These are phyloP conservation scores for Acanthamoeba triangularis DNA, from an alignment of 208 protist genomes.

Conservation along the genomic window DNA sequence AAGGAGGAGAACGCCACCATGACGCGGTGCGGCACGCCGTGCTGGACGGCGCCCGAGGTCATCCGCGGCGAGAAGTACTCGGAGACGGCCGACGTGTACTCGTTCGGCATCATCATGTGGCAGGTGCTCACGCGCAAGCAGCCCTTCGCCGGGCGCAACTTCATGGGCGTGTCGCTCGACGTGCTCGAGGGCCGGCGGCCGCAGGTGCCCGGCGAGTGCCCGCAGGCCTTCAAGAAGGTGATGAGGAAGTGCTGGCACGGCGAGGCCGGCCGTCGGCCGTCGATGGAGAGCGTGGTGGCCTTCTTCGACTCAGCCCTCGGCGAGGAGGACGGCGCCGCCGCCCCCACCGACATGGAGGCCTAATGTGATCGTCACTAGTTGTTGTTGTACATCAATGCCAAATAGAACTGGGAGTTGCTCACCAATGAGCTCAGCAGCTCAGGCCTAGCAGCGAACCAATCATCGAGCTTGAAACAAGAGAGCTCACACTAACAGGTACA, in stretches of 20 bases:
- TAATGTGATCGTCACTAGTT: not conserved
- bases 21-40: not conserved
- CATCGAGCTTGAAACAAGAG: too few relatives aligned
- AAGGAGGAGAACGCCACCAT: conserved; percentile 12
- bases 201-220: not conserved
- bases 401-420: too few relatives aligned
- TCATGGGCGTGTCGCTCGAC: conserved; percentile 30
- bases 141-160: conserved; percentile 4
- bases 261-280: not conserved
- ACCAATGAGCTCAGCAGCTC: too few relatives aligned
- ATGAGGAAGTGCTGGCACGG: not conserved
- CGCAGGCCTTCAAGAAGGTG: not conserved
- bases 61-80: conserved; percentile 12
- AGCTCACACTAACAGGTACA: not conserved
- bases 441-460: too few relatives aligned
- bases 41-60: not conserved
- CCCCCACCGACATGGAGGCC: not conserved
- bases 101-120: conserved; percentile 12
- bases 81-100: conserved; percentile 17
- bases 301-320: not conserved
- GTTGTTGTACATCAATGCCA: too few relatives aligned
- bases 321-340: not conserved
- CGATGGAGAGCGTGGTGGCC: not conserved
- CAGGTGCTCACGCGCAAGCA: conserved; percentile 24
- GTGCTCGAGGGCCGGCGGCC: conserved; percentile 1